Evolutionary conservation across 83 land plant species (phyloP).

Genomic region (Picea engelmannii): DNA sequence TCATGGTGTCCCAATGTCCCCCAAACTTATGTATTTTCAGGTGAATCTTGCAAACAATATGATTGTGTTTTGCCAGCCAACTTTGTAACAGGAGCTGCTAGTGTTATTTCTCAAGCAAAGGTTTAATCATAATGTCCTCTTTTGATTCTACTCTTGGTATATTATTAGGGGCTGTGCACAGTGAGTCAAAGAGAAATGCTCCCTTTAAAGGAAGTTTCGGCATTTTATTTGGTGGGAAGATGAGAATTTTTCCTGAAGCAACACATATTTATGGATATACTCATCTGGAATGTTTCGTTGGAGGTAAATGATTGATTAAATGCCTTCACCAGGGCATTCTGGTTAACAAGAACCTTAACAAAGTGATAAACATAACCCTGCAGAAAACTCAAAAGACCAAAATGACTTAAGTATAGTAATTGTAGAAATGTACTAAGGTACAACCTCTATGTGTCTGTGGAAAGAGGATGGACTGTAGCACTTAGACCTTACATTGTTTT

Average conservation of each 20-base stretch:
- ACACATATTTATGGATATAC: background rate
- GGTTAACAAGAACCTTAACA: background rate
- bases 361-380: background rate
- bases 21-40: background rate
- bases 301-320: background rate
- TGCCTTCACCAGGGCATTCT: background rate
- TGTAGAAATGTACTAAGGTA: background rate
- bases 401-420: background rate
- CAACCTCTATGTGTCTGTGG: no score
- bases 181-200: background rate
- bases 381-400: background rate
- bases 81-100: no score
- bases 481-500: slow-evolving; percentile 1
- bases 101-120: background rate
- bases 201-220: background rate
- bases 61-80: background rate
- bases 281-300: background rate
- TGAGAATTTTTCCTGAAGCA: background rate
- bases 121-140: background rate
- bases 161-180: background rate
- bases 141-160: background rate
- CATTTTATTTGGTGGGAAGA: background rate
- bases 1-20: background rate
- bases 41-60: background rate
- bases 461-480: background rate